Percentiles rank a stretch among this genome's conserved stretches.
Evolutionary conservation across 805 yeast genomes (phyloP).

Genomic region (Lipomyces kockii): DNA sequence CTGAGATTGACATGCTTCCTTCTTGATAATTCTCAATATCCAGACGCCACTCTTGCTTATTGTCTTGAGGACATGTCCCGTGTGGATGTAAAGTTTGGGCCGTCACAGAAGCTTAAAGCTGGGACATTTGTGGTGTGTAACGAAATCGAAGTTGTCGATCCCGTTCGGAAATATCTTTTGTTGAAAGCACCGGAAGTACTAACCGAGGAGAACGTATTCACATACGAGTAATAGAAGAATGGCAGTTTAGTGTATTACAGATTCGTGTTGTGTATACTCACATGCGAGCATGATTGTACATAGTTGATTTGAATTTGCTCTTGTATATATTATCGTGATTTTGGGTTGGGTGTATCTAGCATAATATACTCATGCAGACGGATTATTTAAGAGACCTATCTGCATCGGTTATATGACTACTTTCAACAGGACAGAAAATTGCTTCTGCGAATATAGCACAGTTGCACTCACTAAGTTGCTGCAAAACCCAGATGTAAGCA

Average conservation of each 20-base stretch:
- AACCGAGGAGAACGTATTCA: conserved; percentile 8
- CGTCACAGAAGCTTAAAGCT: conserved; percentile 4
- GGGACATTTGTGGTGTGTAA: conserved; percentile 36
- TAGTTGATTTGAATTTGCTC: neutral
- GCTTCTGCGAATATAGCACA: no score
- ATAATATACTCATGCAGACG: no score
- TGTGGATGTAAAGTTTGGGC: conserved; percentile 16
- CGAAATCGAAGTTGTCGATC: conserved; percentile 29
- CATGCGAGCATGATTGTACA: neutral
- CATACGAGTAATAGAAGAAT: neutral
- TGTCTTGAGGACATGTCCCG: conserved; percentile 19
- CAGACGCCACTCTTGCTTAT: conserved; percentile 12
- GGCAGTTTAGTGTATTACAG: neutral
- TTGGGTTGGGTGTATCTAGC: neutral
- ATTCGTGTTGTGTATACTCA: neutral
- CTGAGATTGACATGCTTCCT: conserved; percentile 16
- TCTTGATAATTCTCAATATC: conserved; percentile 14
- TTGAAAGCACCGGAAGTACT: conserved; percentile 12
- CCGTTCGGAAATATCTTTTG: neutral
- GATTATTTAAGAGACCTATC: no score
- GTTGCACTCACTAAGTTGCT: no score
- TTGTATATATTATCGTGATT: neutral
- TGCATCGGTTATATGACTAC: no score
- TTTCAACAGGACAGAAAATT: no score
- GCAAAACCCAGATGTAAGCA: no score